Evolutionary conservation across 1,284 basidiomycete genomes (phyloP).

Genomic region (Cerioporus squamosus): DNA sequence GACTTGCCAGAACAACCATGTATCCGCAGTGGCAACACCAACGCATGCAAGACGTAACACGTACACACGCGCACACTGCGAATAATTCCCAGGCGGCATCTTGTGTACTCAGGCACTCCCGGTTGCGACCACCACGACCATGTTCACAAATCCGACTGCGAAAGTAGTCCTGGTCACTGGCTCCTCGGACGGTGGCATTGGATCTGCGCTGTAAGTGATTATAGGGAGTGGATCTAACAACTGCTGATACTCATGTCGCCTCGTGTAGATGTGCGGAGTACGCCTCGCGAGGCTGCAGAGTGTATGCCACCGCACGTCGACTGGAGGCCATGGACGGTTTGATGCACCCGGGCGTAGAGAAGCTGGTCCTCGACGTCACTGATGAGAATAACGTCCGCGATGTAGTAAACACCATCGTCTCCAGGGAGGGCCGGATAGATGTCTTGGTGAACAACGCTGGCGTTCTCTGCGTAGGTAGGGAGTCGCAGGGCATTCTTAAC

Average conservation of each 20-base stretch:
- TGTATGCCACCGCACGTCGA: constrained; percentile 44
- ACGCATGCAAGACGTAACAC: too few relatives aligned
- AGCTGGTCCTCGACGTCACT: constrained; percentile 37
- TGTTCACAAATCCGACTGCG: not conserved
- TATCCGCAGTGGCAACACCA: too few relatives aligned
- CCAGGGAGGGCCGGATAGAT: constrained; percentile 32
- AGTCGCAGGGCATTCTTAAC: not conserved
- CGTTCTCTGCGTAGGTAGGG: constrained; percentile 30
- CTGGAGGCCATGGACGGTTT: constrained; percentile 39
- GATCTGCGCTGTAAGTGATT: not conserved
- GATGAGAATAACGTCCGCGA: constrained; percentile 32
- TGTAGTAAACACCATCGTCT: constrained; percentile 33
- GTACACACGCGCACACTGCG: too few relatives aligned
- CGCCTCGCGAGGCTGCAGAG: constrained; percentile 38
- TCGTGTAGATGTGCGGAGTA: constrained; percentile 39
- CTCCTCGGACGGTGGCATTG: not conserved
- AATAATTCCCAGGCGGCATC: too few relatives aligned
- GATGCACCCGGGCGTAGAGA: constrained; percentile 30
- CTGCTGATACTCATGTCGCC: not conserved
- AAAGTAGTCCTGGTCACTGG: not conserved
- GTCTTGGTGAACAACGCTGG: constrained; percentile 41
- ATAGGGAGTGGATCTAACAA: not conserved
- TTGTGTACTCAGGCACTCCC: too few relatives aligned
- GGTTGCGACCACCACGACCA: too few relatives aligned
- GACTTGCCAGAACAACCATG: too few relatives aligned